Evolutionary conservation across 257 asterid species (phyloP).

Genomic region (Linderniella brevidens): DNA sequence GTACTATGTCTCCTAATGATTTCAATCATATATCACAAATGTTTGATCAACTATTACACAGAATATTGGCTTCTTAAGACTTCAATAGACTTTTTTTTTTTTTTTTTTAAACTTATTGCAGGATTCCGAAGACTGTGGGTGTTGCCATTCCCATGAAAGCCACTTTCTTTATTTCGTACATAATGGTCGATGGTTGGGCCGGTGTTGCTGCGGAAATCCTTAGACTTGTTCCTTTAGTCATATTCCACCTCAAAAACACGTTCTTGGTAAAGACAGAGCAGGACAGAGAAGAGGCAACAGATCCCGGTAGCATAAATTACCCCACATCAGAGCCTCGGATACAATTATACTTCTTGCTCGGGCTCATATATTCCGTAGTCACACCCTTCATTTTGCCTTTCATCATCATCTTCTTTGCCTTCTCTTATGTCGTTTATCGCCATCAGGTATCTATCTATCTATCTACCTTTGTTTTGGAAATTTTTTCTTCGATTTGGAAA

Average conservation of each 20-base stretch:
- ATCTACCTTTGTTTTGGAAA: too few relatives aligned
- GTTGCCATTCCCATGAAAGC: constrained; percentile 77
- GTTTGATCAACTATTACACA: too few relatives aligned
- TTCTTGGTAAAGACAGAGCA: constrained; percentile 56
- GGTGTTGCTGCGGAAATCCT: constrained; percentile 69
- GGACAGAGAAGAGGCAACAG: constrained; percentile 65
- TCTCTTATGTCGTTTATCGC: constrained; percentile 59
- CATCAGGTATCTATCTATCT: constrained; percentile 43
- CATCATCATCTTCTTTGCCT: constrained; percentile 64
- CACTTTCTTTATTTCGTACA: constrained; percentile 68
- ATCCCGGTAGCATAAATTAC: constrained; percentile 46
- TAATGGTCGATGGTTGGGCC: constrained; percentile 96
- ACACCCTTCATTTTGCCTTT: constrained; percentile 72
- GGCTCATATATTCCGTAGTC: constrained; percentile 58
- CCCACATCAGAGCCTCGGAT: constrained; percentile 49
- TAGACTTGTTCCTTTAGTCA: constrained; percentile 45
- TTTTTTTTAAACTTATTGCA: constrained; percentile 13
- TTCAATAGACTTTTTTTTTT: too few relatives aligned
- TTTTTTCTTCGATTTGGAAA: neutral
- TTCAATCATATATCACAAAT: neutral
- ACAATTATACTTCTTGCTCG: constrained; percentile 68
- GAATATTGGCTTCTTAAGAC: too few relatives aligned
- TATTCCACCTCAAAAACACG: constrained; percentile 52
- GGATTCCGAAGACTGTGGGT: constrained; percentile 72
- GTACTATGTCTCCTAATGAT: constrained; percentile 15